phyloP scores from a whole-genome alignment of 2,329 filamentous ascomycete genomes.

The Sarocladium brachiariae region DNA sequence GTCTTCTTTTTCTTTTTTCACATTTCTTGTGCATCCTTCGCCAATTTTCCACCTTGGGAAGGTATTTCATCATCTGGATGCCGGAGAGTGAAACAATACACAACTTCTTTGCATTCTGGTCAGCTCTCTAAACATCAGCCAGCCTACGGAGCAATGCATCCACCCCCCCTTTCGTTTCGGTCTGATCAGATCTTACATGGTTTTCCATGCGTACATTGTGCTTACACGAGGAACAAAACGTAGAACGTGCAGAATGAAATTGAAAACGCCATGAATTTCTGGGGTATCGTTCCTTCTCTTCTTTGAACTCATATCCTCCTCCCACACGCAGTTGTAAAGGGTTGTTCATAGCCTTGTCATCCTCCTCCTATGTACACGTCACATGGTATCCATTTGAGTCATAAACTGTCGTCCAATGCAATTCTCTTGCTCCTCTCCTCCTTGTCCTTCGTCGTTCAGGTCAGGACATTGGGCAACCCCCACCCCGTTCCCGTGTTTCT shows the following conservation, averaged over 20 bases:
- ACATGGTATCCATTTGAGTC: neutral
- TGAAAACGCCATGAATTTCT: conserved; percentile 6
- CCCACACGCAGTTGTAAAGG: neutral
- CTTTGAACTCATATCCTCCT: neutral
- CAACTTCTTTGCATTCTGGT: no score
- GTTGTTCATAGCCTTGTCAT: conserved; percentile 1
- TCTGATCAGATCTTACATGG: no score
- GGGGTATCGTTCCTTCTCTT: conserved; percentile 5
- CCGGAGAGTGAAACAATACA: no score
- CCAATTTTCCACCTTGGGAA: neutral
- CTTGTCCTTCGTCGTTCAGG: neutral
- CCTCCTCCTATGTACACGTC: neutral
- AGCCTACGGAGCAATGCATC: neutral
- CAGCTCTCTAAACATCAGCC: no score
- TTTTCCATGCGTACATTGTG: no score
- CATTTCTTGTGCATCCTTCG: neutral
- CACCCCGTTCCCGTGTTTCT: neutral
- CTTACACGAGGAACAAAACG: neutral
- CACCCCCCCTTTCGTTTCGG: no score
- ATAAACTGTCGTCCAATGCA: neutral
- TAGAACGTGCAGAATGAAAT: no score
- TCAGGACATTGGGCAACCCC: neutral
- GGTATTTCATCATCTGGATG: neutral
- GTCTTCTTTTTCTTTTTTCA: no score
- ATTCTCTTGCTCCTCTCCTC: neutral